These are phyloP conservation scores for Goffeauzyma gilvescens DNA, from an alignment of 768 basidiomycete species.

Conservation along the genomic window DNA sequence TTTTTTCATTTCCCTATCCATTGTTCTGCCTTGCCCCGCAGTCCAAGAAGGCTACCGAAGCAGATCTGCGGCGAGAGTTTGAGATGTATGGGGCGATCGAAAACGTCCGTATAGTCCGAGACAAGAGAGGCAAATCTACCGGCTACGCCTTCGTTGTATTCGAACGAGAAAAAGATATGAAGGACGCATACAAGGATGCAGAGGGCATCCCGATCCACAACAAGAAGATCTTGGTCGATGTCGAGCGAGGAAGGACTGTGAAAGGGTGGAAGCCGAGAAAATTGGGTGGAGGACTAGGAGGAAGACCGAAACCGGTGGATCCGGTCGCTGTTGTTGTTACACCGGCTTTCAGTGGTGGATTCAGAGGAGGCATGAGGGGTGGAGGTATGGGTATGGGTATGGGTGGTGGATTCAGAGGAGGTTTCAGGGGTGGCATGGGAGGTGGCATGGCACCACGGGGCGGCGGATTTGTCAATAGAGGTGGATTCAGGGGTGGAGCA, in stretches of 20 bases:
- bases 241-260: conserved; percentile 92
- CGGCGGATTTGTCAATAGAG: not conserved
- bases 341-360: conserved; percentile 13
- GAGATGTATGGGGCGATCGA: conserved; percentile 90
- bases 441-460: conserved; percentile 5
- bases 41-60: conserved; percentile 83
- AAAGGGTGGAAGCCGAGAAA: conserved; percentile 96
- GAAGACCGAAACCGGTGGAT: conserved; percentile 53
- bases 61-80: conserved; percentile 82
- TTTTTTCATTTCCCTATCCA: not conserved
- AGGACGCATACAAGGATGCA: conserved; percentile 98
- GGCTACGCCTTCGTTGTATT: conserved; percentile 96
- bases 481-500: conserved; percentile 6
- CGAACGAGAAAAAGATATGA: conserved; percentile 97
- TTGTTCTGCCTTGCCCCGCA: conserved; percentile 28
- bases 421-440: conserved; percentile 9
- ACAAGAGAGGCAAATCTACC: conserved; percentile 66
- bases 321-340: conserved; percentile 40
- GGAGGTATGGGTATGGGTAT: not conserved
- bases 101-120: conserved; percentile 75
- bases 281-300: conserved; percentile 96
- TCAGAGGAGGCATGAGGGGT: too few species aligned
- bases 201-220: conserved; percentile 91
- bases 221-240: conserved; percentile 89
- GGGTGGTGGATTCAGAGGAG: conserved; percentile 1